Conservation (phyloP, 169 alveolate species). For the Cardiosporidium cionae region DNA sequence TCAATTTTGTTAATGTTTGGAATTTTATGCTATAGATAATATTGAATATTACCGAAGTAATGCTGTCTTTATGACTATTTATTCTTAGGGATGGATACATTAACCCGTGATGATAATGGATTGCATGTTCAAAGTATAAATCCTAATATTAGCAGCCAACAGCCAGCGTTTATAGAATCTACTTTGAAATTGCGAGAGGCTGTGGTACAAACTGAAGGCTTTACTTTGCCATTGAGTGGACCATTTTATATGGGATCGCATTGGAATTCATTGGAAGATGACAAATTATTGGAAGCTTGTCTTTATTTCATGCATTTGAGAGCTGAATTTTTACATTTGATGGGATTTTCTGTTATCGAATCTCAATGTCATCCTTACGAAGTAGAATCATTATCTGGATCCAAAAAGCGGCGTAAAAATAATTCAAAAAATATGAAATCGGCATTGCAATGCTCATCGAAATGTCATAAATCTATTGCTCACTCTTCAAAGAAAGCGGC, state of each 20-base stretch:
- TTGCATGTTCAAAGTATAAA: no score
- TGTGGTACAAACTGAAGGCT: neutral
- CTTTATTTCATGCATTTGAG: neutral
- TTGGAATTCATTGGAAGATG: neutral
- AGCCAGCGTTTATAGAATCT: no score
- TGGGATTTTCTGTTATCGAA: neutral
- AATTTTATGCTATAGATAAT: no score
- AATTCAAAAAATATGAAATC: neutral
- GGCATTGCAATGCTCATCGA: neutral
- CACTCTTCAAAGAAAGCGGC: neutral
- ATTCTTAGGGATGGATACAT: no score
- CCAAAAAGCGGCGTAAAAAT: neutral
- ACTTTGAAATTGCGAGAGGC: no score
- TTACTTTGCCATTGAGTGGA: neutral
- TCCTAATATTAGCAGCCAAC: no score
- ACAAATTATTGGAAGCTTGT: neutral
- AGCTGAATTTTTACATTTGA: neutral
- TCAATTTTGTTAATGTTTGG: no score
- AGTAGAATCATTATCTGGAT: neutral
- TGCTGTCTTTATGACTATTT: no score
- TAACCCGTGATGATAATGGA: no score
- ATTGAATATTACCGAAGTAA: no score
- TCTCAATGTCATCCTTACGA: neutral
- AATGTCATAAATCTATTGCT: neutral
- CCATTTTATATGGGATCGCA: neutral